Conservation (phyloP, 768 basidiomycete species). For the Leccinum longicurvipes region DNA sequence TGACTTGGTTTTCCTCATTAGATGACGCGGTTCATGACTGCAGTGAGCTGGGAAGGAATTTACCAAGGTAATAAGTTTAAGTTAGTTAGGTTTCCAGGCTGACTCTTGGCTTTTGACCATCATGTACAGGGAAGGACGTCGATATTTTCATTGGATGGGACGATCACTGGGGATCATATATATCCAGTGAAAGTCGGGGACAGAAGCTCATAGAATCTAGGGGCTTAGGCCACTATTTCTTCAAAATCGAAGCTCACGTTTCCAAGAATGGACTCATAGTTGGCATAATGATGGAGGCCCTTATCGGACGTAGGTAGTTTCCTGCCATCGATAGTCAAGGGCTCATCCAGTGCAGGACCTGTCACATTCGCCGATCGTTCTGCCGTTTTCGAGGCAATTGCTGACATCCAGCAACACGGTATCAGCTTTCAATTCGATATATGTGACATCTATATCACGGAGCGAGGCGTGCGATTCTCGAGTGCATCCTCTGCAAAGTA, state of each 20-base stretch:
- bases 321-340: neutral
- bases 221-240: slow-evolving; percentile 28
- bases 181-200: slow-evolving; percentile 27
- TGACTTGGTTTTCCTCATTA: slow-evolving; percentile 2
- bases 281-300: slow-evolving; percentile 31
- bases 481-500: slow-evolving; percentile 15
- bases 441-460: slow-evolving; percentile 30
- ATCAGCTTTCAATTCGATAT: slow-evolving; percentile 16
- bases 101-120: neutral
- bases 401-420: slow-evolving; percentile 32
- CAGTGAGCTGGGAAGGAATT: slow-evolving; percentile 27
- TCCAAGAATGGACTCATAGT: slow-evolving; percentile 28
- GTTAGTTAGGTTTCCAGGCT: neutral
- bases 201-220: slow-evolving; percentile 30
- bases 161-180: slow-evolving; percentile 22
- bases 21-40: slow-evolving; percentile 24
- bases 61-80: slow-evolving; percentile 20
- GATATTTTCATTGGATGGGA: slow-evolving; percentile 28
- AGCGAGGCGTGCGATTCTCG: slow-evolving; percentile 28
- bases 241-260: slow-evolving; percentile 28
- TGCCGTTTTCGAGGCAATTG: slow-evolving; percentile 29
- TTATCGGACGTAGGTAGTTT: slow-evolving; percentile 24
- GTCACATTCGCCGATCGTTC: slow-evolving; percentile 24
- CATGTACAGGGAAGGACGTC: slow-evolving; percentile 22
- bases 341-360: slow-evolving; percentile 18